These are phyloP conservation scores for Candida dajiaensis DNA, from an alignment of 805 yeast species.

Conservation along the genomic window DNA sequence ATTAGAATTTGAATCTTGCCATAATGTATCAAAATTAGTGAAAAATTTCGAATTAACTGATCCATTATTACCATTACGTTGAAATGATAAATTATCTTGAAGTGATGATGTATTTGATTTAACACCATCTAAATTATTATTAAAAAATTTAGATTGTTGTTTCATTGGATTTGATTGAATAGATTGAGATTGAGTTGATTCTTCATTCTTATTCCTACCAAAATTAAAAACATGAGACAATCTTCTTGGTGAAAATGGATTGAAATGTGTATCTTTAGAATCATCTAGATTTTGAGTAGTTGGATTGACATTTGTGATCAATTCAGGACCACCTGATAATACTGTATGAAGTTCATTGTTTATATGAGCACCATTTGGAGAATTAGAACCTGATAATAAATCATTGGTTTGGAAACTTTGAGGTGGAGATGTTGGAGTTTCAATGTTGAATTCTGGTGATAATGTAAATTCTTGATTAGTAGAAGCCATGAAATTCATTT, in stretches of 20 bases:
- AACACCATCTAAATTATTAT: slow-evolving; percentile 1
- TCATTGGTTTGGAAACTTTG: slow-evolving; percentile 11
- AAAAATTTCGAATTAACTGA: slow-evolving; percentile 1
- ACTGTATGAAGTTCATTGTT: slow-evolving; percentile 19
- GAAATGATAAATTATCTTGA: neutral
- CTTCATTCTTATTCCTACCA: slow-evolving; percentile 13
- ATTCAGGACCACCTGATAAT: slow-evolving; percentile 15
- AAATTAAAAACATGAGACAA: slow-evolving; percentile 26
- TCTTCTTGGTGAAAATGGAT: slow-evolving; percentile 26
- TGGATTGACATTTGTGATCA: neutral
- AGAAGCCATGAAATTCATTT: neutral
- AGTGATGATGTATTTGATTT: neutral
- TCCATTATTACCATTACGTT: slow-evolving; percentile 2
- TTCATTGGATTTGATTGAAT: slow-evolving; percentile 1
- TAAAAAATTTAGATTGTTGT: slow-evolving; percentile 23
- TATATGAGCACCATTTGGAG: slow-evolving; percentile 14
- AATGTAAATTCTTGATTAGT: slow-evolving; percentile 1
- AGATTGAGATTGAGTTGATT: neutral
- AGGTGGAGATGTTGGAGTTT: slow-evolving; percentile 8
- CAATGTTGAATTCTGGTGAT: slow-evolving; percentile 1
- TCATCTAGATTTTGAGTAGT: neutral
- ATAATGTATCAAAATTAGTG: slow-evolving; percentile 11
- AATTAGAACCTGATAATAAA: slow-evolving; percentile 17
- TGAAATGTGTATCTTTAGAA: slow-evolving; percentile 10
- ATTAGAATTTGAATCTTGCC: slow-evolving; percentile 9